These are phyloP conservation scores for Daphne laureola DNA, from an alignment of 441 rosid species.

Conservation along the genomic window DNA sequence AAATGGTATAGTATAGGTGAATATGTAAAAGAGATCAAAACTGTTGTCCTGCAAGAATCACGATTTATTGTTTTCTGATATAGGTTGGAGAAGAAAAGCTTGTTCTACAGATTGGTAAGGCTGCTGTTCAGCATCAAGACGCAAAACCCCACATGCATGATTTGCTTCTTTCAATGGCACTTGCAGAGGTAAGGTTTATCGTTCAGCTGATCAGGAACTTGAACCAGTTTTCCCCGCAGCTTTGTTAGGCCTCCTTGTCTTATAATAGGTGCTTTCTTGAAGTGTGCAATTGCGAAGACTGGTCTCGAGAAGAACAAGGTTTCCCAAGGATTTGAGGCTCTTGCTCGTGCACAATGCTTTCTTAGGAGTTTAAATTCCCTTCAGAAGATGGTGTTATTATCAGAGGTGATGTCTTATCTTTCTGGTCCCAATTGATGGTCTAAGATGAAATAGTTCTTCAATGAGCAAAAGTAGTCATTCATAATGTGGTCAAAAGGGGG, in stretches of 20 bases:
- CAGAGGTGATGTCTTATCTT: slow-evolving; percentile 42
- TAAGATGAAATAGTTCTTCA: slow-evolving; percentile 8
- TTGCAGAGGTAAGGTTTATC: slow-evolving; percentile 77
- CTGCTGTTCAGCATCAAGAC: slow-evolving; percentile 70
- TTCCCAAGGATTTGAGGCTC: slow-evolving; percentile 94
- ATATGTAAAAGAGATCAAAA: neutral
- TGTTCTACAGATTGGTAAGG: slow-evolving; percentile 70
- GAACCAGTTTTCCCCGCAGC: slow-evolving; percentile 25
- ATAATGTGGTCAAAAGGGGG: too few species aligned
- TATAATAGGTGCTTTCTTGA: slow-evolving; percentile 67
- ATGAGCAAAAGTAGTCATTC: too few species aligned
- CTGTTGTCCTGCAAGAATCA: slow-evolving; percentile 7
- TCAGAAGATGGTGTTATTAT: slow-evolving; percentile 59
- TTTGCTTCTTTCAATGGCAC: slow-evolving; percentile 80
- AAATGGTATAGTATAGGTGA: neutral
- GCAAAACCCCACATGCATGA: slow-evolving; percentile 79
- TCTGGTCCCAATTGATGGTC: slow-evolving; percentile 6
- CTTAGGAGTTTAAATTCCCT: slow-evolving; percentile 83
- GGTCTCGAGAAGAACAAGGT: slow-evolving; percentile 82
- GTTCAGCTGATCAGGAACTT: slow-evolving; percentile 24
- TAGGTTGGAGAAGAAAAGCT: slow-evolving; percentile 90
- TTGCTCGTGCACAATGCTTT: slow-evolving; percentile 88
- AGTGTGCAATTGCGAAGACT: slow-evolving; percentile 91
- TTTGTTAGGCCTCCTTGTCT: slow-evolving; percentile 58
- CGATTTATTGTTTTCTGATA: slow-evolving; percentile 23